Base-by-base conservation (phyloP, 305 asterid species). In the Fraxinus ornus region DNA sequence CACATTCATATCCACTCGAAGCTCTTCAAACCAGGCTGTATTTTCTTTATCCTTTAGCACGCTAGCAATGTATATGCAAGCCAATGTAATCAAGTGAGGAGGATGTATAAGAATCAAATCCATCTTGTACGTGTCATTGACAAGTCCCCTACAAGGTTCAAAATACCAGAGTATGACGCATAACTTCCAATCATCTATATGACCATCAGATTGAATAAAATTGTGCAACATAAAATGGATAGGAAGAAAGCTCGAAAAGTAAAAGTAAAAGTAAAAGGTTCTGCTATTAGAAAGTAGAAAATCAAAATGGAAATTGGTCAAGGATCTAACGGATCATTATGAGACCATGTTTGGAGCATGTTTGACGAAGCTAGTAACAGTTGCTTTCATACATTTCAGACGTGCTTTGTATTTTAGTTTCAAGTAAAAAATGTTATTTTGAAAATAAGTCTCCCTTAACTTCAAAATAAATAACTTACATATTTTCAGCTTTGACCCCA, bases 11-110 rank as follows among this genome's bases (percentile, higher is more conserved):
- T 95, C 99, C 84, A 89, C 97, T 76, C 92, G 94, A 86, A 95
- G 98, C 92, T 95, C 98, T 89, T 95, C 99, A 90, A 95, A 94
- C 99, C 99, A 95, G 62, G 97, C 93, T 5, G 99, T 91, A 86
- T 89, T 94, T 85, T 94, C 99, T 84, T 93, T 95, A 73, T 94
- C 97, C 85, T 91, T 92, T 78, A 90, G 94, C 84, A 90, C 98
- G 37, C 99, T 92, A 62, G 97, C 93, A 33, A 95, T 91, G 86
- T 92, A 95, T 76, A 95, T 88, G 87, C 99, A 94, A 21, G 98
- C 98, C 75, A 95, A 87, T 71, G 98, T 89, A 79, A 94, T 94
- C 92, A 93, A 87, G 87, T 95, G 95, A 6, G 99, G 99, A 78
- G 98, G 98, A 80, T 95, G 96, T 35, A 92, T 83, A 28, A 95